Evolutionary conservation across 257 asterid species (phyloP), one percentile per base, ranked within the genome.

Genomic region (Solanum verrucosum): DNA sequence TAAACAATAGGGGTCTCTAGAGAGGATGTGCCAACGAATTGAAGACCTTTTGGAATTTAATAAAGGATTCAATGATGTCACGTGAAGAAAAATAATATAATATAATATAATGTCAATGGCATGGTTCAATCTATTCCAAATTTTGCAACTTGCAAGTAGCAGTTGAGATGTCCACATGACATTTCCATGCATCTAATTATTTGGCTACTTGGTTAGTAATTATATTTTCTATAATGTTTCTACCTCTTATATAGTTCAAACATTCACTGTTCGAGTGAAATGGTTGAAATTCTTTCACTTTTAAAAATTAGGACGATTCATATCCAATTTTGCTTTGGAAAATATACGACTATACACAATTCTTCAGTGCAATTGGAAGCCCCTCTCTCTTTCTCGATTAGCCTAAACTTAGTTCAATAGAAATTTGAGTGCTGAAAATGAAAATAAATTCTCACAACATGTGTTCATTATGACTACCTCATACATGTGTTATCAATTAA

Each of bases 101-200:
- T 72, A 73, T 68, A 27, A 71, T 68, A 7, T 33, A 35, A 71
- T 23, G 21, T 5, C 84, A 12, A 31, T 77, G 84, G 59, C 83
- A 38, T 77, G 60, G 4, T 18, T 82, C 44, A 82, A 18, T 81
- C 25, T 33, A 27, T 46, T 46, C 9, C 68, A 31, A 21, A 16
- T 29, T 72, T 42, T 46, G 85, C 70, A 81, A 49, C 70, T 81
- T 81, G 70, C 29, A 46, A 49, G 85, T 46, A 81, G 85, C 42
- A 46, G 85, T 81, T 81, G 70, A 81, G 56, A 49, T 29, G 70
- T 81, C 68, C 68, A 81, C 70, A 49, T 81, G 42, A 18, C 40
- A 79, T 44, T 44, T 79, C n/a, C 67, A 44, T 44, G 70, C 20
- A 81, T 9, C 70, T 49, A 81, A 49, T n/a, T 27, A 4, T 27